Evolutionary conservation across 345 rosid species (phyloP), one percentile per base, ranked within the genome.

Genomic region (Alliaria petiolata): DNA sequence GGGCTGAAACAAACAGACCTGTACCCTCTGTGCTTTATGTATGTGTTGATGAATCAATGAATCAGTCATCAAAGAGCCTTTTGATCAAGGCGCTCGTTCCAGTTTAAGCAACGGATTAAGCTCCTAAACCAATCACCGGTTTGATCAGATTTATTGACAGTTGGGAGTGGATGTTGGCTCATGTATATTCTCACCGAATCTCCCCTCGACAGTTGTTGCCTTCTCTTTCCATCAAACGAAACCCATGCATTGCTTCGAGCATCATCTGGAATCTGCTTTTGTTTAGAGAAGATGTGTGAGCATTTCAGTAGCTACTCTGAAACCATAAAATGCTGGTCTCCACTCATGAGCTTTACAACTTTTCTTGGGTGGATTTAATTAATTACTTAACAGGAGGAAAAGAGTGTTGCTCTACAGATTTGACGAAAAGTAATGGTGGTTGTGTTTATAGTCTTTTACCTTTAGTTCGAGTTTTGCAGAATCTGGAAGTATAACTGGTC

Each of bases 191-290:
- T 77, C 68, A 95, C 91, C 8, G 95, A 89, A 82, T 95, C 93
- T 55, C 97, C 99, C 53, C 97, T 87, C 1, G 97, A 95, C 38
- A 95, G 96, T 75, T 95, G 97, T 61, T 91, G 99, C 80, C 97
- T 84, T 81, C 99, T 85, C 87, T 88, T 91, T 75, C 99, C 99
- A 71, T 95, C 97, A 53, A 91, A 95, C 14, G 99, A 95, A 74
- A 91, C 97, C 99, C 97, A 95, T n/a, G 93, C 96, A 81, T 89
- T 95, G 72, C 96, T 95, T 76, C 99, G 83, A 62, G 95, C 90
- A 73, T 95, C 92, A 19, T 86, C 86, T 19, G 99, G 96, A 59
- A 95, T 95, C 99, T 95, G 68, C 28, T 70, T 69, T 53, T 62
- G 35, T 26, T 62, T 43, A 45, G 1, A 45, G 3, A 45, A 3